phyloP scores from a whole-genome alignment of 2,329 filamentous ascomycete species.

The Colletotrichum abscissum region DNA sequence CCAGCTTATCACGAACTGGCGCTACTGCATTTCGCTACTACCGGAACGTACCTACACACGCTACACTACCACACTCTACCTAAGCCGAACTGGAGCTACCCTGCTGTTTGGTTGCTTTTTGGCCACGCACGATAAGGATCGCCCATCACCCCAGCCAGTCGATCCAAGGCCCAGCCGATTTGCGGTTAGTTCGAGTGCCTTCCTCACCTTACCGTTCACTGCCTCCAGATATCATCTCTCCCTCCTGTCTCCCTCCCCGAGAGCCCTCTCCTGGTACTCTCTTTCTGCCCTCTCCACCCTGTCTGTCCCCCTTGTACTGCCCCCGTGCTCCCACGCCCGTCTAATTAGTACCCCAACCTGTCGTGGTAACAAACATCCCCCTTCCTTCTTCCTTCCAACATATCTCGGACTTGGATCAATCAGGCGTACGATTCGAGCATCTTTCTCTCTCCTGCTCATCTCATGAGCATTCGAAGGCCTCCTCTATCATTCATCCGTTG shows the following conservation, averaged over 20 bases:
- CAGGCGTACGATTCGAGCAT: neutral
- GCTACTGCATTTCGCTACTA: conserved; percentile 1
- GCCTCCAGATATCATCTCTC: too few relatives aligned
- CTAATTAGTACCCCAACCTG: conserved; percentile 1
- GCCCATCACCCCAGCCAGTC: conserved; percentile 38
- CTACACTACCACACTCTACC: neutral
- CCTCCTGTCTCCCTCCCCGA: neutral
- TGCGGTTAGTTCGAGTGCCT: neutral
- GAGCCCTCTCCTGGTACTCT: neutral
- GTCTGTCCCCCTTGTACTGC: neutral
- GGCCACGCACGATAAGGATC: conserved; percentile 45
- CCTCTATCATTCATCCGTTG: neutral
- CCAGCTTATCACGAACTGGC: conserved; percentile 11
- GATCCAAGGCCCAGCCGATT: neutral
- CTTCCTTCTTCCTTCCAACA: conserved; percentile 3
- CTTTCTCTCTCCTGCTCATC: neutral
- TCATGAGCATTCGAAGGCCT: neutral
- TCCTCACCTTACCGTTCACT: too few relatives aligned
- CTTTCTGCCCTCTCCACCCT: neutral
- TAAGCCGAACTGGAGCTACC: neutral
- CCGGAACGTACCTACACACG: neutral
- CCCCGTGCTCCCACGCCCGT: neutral
- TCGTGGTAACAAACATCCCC: neutral
- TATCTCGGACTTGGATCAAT: neutral
- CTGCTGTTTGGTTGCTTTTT: conserved; percentile 16